Percentiles rank a stretch among this genome's conserved stretches.
phyloP scores from a whole-genome alignment of 208 protist genomes.

The Trypanosoma vivax region DNA sequence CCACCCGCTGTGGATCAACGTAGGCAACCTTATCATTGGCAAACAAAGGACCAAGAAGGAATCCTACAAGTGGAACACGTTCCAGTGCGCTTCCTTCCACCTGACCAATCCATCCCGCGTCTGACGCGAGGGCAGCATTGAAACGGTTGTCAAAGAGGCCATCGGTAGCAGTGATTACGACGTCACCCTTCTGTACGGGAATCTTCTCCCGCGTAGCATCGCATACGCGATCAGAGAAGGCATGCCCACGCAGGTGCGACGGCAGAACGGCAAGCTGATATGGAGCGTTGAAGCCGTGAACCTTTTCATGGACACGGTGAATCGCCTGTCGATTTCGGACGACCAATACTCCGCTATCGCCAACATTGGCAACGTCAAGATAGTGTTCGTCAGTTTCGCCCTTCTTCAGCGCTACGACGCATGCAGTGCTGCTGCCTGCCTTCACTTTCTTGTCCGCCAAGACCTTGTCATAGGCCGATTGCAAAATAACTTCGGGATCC shows the following conservation, averaged over 20 bases:
- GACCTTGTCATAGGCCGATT: constrained; percentile 72
- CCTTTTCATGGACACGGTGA: constrained; percentile 81
- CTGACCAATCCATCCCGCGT: constrained; percentile 79
- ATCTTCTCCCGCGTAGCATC: constrained; percentile 72
- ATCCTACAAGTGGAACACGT: constrained; percentile 73
- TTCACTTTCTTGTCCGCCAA: constrained; percentile 69
- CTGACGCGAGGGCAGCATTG: constrained; percentile 69
- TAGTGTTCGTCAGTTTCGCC: constrained; percentile 40
- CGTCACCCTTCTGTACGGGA: constrained; percentile 82
- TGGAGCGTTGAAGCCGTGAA: constrained; percentile 90
- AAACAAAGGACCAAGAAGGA: constrained; percentile 63
- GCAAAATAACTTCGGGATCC: constrained; percentile 83
- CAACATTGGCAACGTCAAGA: constrained; percentile 87
- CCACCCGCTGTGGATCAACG: constrained; percentile 83
- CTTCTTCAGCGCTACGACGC: constrained; percentile 62
- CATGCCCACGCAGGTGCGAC: constrained; percentile 49
- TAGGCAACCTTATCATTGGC: constrained; percentile 68
- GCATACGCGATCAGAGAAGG: constrained; percentile 55
- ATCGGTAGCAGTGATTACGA: constrained; percentile 89
- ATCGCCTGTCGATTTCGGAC: constrained; percentile 69
- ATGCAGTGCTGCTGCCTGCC: constrained; percentile 88
- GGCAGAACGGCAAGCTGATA: constrained; percentile 88
- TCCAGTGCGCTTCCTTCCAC: constrained; percentile 48
- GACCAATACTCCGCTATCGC: constrained; percentile 85
- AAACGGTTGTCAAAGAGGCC: constrained; percentile 93